phyloP scores from a whole-genome alignment of 164 flowering plant species.

The Hamamelis virginiana region DNA sequence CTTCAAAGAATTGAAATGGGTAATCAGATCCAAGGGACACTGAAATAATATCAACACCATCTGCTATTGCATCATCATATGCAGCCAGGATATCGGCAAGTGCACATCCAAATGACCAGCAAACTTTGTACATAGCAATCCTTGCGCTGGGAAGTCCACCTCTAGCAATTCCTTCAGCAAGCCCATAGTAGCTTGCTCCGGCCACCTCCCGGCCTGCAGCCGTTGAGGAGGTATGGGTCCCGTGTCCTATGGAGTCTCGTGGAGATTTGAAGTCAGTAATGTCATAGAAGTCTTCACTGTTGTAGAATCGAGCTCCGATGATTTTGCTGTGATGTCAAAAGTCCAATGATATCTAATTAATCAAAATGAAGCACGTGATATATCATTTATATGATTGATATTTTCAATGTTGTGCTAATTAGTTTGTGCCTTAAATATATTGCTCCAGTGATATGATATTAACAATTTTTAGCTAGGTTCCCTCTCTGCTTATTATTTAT shows the following conservation, averaged over 20 bases:
- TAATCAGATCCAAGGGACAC: slow-evolving; percentile 23
- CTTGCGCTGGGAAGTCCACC: slow-evolving; percentile 37
- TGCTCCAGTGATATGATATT: too few species aligned
- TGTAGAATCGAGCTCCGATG: background rate
- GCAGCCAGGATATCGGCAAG: slow-evolving; percentile 30
- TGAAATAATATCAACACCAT: slow-evolving; percentile 42
- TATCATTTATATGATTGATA: too few species aligned
- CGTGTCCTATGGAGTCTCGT: background rate
- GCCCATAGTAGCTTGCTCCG: slow-evolving; percentile 13
- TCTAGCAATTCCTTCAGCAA: slow-evolving; percentile 36
- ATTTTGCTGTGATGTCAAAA: background rate
- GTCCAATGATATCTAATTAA: too few species aligned
- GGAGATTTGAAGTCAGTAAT: background rate
- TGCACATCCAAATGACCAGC: slow-evolving; percentile 29
- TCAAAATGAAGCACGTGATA: too few species aligned
- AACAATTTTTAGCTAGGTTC: too few species aligned
- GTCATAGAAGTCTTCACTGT: too few species aligned
- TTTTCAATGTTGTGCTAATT: too few species aligned
- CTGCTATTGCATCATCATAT: slow-evolving; percentile 42
- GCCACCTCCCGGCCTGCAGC: background rate
- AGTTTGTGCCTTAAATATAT: too few species aligned
- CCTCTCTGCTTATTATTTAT: too few species aligned
- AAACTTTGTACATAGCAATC: slow-evolving; percentile 41
- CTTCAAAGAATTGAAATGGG: slow-evolving; percentile 14
- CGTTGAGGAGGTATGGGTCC: background rate